Evolutionary conservation across 225 moss, liverwort and hornwort genomes (phyloP).

Genomic region (Pseudoscleropodium purum): DNA sequence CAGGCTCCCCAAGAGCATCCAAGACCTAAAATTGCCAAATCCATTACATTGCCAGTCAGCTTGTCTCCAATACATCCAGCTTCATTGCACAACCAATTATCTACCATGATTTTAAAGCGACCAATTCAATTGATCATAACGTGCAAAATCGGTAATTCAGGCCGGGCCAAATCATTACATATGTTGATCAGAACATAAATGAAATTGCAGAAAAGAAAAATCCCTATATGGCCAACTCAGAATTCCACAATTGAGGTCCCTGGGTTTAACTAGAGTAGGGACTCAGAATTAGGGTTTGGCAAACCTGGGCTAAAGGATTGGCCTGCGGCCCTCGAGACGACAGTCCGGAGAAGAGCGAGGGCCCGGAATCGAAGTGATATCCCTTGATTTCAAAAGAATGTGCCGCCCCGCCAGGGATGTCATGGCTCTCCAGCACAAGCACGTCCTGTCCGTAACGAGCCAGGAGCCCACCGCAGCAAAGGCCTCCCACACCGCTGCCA

Average conservation of each 20-base stretch:
- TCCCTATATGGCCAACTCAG: not conserved
- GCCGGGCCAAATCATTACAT: not conserved
- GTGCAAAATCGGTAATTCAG: not conserved
- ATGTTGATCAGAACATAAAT: not conserved
- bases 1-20: slow-evolving; percentile 69
- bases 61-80: not conserved
- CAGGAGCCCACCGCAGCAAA: slow-evolving; percentile 74
- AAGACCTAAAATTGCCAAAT: slow-evolving; percentile 42
- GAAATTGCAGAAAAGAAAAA: not conserved
- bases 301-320: slow-evolving; percentile 89
- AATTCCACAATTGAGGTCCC: not conserved
- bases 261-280: not conserved
- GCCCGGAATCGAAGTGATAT: slow-evolving; percentile 91
- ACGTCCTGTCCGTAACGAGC: slow-evolving; percentile 81
- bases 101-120: not conserved
- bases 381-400: slow-evolving; percentile 85
- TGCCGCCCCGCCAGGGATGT: slow-evolving; percentile 84
- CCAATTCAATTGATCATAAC: not conserved
- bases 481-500: slow-evolving; percentile 83
- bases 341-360: slow-evolving; percentile 84
- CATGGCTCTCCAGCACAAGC: slow-evolving; percentile 82
- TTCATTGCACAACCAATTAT: not conserved
- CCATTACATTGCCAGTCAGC: not conserved
- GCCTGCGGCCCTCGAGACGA: slow-evolving; percentile 77
- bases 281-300: not conserved